phyloP scores from a whole-genome alignment of 2,329 filamentous ascomycete species.

The Neofusicoccum umdonicola region DNA sequence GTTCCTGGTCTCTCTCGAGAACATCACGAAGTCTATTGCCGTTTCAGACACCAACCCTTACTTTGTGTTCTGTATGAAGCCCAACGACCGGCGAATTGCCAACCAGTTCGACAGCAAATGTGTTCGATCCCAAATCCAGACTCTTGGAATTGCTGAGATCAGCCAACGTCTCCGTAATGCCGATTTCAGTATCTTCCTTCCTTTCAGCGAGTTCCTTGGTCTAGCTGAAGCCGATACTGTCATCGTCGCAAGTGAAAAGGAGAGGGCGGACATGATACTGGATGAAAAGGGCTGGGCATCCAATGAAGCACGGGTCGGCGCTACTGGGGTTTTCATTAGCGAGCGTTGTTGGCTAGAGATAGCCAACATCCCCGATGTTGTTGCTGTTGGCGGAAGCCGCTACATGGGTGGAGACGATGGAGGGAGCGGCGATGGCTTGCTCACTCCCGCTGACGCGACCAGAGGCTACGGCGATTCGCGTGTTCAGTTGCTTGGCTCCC shows the following conservation, averaged over 20 bases:
- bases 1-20: constrained; percentile 84
- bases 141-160: constrained; percentile 94
- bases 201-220: constrained; percentile 92
- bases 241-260: constrained; percentile 85
- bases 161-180: constrained; percentile 88
- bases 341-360: constrained; percentile 95
- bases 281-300: constrained; percentile 89
- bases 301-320: constrained; percentile 87
- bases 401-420: constrained; percentile 54
- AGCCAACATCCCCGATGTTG: constrained; percentile 66
- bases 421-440: constrained; percentile 60
- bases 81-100: constrained; percentile 92
- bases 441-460: constrained; percentile 54
- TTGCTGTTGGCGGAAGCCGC: constrained; percentile 56
- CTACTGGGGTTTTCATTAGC: constrained; percentile 91
- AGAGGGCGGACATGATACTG: constrained; percentile 87
- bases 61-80: constrained; percentile 95
- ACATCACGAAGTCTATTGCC: constrained; percentile 82
- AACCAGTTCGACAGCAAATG: constrained; percentile 99
- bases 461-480: constrained; percentile 59
- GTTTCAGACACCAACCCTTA: constrained; percentile 86
- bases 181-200: constrained; percentile 93
- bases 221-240: constrained; percentile 80
- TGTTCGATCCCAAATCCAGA: constrained; percentile 89
- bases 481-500: constrained; percentile 50